Percentiles rank a stretch among this genome's conserved stretches.
Evolutionary conservation across 352 stramenopile species (phyloP).

Genomic region (Elongisporangium undulatum): DNA sequence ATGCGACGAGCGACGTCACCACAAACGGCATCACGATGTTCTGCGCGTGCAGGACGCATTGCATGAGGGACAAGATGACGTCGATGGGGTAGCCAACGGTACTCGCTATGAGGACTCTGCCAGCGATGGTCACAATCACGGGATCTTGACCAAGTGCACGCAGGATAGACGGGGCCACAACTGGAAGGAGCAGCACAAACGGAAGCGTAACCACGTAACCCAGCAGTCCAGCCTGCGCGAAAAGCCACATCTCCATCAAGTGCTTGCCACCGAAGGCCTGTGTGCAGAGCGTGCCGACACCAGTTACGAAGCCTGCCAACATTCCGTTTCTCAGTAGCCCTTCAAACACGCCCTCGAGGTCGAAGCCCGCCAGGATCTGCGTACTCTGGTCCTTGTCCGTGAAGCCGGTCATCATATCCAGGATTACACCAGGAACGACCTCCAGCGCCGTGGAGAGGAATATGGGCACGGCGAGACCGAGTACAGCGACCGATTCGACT

Average conservation of each 20-base stretch:
- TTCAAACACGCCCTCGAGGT: conserved; percentile 25
- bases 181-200: conserved; percentile 2
- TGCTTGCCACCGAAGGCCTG: conserved; percentile 57
- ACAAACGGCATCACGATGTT: conserved; percentile 31
- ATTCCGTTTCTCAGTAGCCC: conserved; percentile 42
- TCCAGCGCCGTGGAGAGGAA: conserved; percentile 29
- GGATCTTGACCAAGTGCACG: conserved; percentile 26
- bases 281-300: conserved; percentile 59
- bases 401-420: conserved; percentile 31
- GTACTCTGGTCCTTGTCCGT: conserved; percentile 26
- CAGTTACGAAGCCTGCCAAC: conserved; percentile 42
- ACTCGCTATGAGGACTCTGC: conserved; percentile 15
- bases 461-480: conserved; percentile 30
- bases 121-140: conserved; percentile 14
- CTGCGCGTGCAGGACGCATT: conserved; percentile 30
- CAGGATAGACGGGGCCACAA: conserved; percentile 21
- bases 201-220: conserved; percentile 11
- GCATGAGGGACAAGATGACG: conserved; percentile 17
- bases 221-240: conserved; percentile 38
- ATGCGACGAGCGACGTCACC: conserved; percentile 13
- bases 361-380: conserved; percentile 23
- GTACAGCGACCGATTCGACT: conserved; percentile 15
- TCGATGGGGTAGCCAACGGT: conserved; percentile 17
- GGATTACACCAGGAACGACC: conserved; percentile 25
- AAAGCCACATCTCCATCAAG: conserved; percentile 53